Evolutionary conservation across 1,284 basidiomycete genomes (phyloP), one percentile per base, ranked within the genome.

Genomic region (Ustilago hordei): DNA sequence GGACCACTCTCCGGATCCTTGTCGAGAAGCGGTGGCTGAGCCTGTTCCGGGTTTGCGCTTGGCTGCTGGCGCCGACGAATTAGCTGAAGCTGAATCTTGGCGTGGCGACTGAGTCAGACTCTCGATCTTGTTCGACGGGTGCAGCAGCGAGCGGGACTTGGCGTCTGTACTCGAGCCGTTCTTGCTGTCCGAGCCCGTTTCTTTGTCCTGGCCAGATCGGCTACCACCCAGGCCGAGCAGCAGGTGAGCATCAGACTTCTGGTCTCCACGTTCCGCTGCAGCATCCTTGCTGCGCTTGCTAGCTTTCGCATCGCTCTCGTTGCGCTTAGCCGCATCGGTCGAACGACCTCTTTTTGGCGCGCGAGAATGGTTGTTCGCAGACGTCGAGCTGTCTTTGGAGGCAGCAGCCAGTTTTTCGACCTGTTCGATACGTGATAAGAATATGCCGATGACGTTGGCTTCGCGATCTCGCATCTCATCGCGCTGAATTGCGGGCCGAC

Each of bases 391-490:
- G 15, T 32, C 39, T 15, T 68, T 60, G 38, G 62, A 50, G 9
- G 59, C 11, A 4, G 52, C 45, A 15, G 43, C 55, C 45, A 53
- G 43, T 56, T 70, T 72, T 34, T 70, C 60, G 12, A 74, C 60
- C 59, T 80, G 69, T 35, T 82, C 81, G 15, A 81, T 59, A 17
- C 68, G 55, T 19, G 69, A 64, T 9, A 80, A 60, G 45, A 82
- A 82, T 63, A 82, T 69, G 35, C 66, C 64, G 31, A 82, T 70
- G 39, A 82, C 81, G 9, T 67, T 68, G 36, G 63, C 69, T 60
- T 82, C 81, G 45, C 80, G 67, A 19, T 81, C 80, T 39, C 78
- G 72, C 79, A 81, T 80, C 38, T 81, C 81, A 55, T 82, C 81
- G 41, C 69, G 64, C 15, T 56, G 62, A 19, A 60, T 64, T 3